Conservation (phyloP, 768 basidiomycete species). For the Suillus luteus region DNA sequence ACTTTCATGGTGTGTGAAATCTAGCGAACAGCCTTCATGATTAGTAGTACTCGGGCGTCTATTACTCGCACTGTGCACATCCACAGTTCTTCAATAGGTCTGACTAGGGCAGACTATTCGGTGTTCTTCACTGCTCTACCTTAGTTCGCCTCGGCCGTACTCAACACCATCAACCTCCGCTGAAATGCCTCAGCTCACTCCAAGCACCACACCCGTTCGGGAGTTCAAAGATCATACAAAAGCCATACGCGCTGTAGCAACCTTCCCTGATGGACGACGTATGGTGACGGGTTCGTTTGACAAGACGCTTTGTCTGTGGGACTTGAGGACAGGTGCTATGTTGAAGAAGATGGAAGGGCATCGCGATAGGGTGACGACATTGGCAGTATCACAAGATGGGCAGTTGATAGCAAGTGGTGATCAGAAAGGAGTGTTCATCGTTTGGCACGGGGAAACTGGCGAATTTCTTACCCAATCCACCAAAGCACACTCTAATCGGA, state of each 20-base stretch:
- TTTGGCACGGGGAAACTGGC: slow-evolving; percentile 2
- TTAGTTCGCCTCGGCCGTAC: not conserved
- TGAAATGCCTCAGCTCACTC: not conserved
- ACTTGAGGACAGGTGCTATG: not conserved
- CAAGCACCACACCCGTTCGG: not conserved
- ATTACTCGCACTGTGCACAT: not conserved
- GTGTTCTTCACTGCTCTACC: not conserved
- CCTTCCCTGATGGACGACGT: not conserved
- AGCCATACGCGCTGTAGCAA: not conserved
- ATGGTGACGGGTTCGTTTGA: slow-evolving; percentile 1
- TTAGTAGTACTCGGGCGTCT: not conserved
- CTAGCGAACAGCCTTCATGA: not conserved
- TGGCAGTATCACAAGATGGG: slow-evolving; percentile 2
- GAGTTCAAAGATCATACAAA: not conserved
- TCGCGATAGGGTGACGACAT: slow-evolving; percentile 40
- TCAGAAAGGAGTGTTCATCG: not conserved
- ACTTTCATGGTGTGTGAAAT: not conserved
- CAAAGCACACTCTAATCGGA: not conserved
- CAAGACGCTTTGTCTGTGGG: slow-evolving; percentile 3
- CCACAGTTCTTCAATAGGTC: not conserved
- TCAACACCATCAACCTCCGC: not conserved
- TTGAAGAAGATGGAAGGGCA: slow-evolving; percentile 42
- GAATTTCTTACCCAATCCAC: not conserved
- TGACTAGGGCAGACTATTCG: not conserved
- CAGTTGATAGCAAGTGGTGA: not conserved